Conservation (phyloP, 768 basidiomycete genomes). For the Kwoniella dejecticola region DNA sequence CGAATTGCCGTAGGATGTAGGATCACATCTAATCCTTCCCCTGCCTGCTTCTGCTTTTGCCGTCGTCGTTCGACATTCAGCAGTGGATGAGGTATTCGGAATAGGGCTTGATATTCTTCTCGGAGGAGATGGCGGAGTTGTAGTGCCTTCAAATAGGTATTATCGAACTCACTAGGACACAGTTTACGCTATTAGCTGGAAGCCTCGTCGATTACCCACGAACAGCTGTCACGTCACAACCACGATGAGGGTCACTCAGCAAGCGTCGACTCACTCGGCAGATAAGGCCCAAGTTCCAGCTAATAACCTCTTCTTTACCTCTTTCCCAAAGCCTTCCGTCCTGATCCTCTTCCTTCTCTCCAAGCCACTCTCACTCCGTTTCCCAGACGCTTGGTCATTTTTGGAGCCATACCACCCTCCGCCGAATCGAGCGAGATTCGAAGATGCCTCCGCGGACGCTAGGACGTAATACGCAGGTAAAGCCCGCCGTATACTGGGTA, state of each 20-base stretch:
- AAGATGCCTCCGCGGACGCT: conserved; percentile 88
- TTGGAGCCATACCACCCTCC: conserved; percentile 74
- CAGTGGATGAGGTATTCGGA: conserved; percentile 64
- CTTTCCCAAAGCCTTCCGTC: conserved; percentile 72
- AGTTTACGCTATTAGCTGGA: not conserved
- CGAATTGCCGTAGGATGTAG: conserved; percentile 84
- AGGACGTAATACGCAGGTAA: conserved; percentile 96
- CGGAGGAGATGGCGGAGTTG: conserved; percentile 71
- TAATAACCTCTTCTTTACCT: conserved; percentile 83
- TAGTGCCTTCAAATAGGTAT: conserved; percentile 93
- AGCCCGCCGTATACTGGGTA: conserved; percentile 71
- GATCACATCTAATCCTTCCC: conserved; percentile 69
- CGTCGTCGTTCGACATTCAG: not conserved
- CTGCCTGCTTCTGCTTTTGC: not conserved
- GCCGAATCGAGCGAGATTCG: conserved; percentile 86
- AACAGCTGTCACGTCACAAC: too few relatives aligned
- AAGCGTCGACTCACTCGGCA: conserved; percentile 71
- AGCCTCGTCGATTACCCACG: too few relatives aligned
- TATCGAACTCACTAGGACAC: conserved; percentile 82
- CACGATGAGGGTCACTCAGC: too few relatives aligned
- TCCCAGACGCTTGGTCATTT: conserved; percentile 56
- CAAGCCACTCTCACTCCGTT: conserved; percentile 59
- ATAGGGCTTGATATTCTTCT: conserved; percentile 72
- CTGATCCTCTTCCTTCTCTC: conserved; percentile 54
- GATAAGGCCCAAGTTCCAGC: conserved; percentile 88